Conservation (phyloP, 1,284 basidiomycete species). For the Crocinoboletus sp. region DNA sequence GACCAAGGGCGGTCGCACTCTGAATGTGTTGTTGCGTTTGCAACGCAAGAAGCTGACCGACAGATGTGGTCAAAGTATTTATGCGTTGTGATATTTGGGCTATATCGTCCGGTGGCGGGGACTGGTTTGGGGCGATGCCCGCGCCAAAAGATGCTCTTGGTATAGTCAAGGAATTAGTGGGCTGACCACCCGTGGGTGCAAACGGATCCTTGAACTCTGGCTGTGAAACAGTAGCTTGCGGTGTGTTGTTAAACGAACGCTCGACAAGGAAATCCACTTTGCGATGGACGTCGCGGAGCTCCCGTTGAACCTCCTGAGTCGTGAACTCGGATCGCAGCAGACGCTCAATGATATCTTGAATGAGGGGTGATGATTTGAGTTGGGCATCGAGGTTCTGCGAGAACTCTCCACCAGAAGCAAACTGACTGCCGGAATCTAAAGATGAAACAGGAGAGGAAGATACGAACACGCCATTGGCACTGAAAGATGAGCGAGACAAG, state of each 20-base stretch:
- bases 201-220: conserved; percentile 80
- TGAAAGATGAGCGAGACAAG: conserved; percentile 35
- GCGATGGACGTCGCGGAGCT: conserved; percentile 67
- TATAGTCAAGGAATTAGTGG: conserved; percentile 38
- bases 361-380: conserved; percentile 65
- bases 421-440: conserved; percentile 64
- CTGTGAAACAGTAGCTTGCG: conserved; percentile 33
- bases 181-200: conserved; percentile 39
- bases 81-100: conserved; percentile 74
- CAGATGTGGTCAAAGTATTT: conserved; percentile 79
- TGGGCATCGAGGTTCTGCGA: conserved; percentile 59
- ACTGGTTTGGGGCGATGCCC: conserved; percentile 65
- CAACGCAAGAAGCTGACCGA: conserved; percentile 75
- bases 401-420: conserved; percentile 43
- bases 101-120: conserved; percentile 64
- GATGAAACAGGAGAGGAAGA: conserved; percentile 76
- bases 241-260: conserved; percentile 41
- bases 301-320: conserved; percentile 68
- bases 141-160: conserved; percentile 56
- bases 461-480: conserved; percentile 41
- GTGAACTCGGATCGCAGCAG: conserved; percentile 67
- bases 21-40: conserved; percentile 69
- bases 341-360: conserved; percentile 74
- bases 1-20: conserved; percentile 38
- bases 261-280: conserved; percentile 77